These are phyloP conservation scores for Termitomyces titanicus DNA, from an alignment of 768 basidiomycete genomes.

Conservation along the genomic window DNA sequence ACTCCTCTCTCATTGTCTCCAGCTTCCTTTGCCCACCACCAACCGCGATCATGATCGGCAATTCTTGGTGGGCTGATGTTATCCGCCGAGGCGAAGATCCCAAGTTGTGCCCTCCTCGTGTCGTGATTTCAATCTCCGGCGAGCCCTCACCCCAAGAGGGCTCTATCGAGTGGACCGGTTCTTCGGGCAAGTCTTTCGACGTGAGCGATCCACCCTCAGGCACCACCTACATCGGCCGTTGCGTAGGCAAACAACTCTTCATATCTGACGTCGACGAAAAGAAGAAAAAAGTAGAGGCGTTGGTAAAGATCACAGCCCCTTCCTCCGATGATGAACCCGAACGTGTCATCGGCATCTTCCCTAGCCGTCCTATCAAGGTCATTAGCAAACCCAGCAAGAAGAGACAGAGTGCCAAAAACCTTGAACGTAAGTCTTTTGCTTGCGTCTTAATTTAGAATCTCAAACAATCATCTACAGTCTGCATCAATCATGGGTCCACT, in stretches of 20 bases:
- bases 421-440: constrained; percentile 66
- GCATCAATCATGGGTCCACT: constrained; percentile 94
- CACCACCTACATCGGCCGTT: constrained; percentile 88
- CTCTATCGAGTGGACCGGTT: constrained; percentile 82
- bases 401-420: constrained; percentile 88
- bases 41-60: constrained; percentile 90
- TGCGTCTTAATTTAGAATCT: constrained; percentile 7
- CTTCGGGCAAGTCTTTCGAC: constrained; percentile 82
- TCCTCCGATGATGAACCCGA: constrained; percentile 78
- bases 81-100: constrained; percentile 71
- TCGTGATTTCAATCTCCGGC: constrained; percentile 89
- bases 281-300: constrained; percentile 92
- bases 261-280: constrained; percentile 95
- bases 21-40: constrained; percentile 93
- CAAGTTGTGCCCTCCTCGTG: constrained; percentile 72
- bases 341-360: constrained; percentile 83
- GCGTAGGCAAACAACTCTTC: constrained; percentile 92
- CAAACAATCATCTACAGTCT: constrained; percentile 48
- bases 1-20: too few relatives aligned
- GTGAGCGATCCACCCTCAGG: constrained; percentile 73
- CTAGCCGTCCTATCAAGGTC: constrained; percentile 94
- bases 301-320: constrained; percentile 84
- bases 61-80: constrained; percentile 91
- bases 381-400: constrained; percentile 99
- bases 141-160: constrained; percentile 85